phyloP scores from a whole-genome alignment of 2,329 filamentous ascomycete species.

The Piedraia hortae region DNA sequence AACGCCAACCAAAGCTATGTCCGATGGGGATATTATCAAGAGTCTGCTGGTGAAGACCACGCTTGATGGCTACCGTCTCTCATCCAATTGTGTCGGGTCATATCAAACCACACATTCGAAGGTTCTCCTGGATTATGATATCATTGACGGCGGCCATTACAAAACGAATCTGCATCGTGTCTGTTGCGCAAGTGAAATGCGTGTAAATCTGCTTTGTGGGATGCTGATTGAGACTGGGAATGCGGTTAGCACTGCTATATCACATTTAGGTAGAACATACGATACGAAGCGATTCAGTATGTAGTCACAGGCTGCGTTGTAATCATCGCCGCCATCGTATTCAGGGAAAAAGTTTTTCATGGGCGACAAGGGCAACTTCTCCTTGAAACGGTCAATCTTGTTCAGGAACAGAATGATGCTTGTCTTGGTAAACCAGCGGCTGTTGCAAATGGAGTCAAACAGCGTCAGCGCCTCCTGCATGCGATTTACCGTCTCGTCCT shows the following conservation, averaged over 20 bases:
- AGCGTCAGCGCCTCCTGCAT: conserved; percentile 46
- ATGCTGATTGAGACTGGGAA: conserved; percentile 55
- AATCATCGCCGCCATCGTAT: conserved; percentile 83
- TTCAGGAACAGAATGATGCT: conserved; percentile 47
- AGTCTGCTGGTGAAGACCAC: background rate
- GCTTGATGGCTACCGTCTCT: background rate
- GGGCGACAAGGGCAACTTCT: conserved; percentile 43
- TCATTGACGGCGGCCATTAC: conserved; percentile 99
- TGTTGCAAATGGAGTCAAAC: conserved; percentile 48
- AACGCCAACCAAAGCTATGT: conserved; percentile 1
- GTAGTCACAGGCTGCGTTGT: conserved; percentile 88
- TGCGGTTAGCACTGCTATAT: conserved; percentile 3
- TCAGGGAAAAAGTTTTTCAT: conserved; percentile 56
- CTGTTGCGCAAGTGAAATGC: conserved; percentile 94
- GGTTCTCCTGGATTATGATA: conserved; percentile 99
- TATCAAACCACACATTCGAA: conserved; percentile 88
- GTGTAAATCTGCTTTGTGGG: conserved; percentile 99
- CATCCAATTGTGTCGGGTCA: conserved; percentile 18
- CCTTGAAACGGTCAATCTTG: conserved; percentile 51
- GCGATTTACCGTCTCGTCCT: conserved; percentile 63
- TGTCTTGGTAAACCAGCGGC: conserved; percentile 44
- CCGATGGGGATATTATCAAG: background rate
- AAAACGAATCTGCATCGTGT: conserved; percentile 96
- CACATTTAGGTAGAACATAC: conserved; percentile 6
- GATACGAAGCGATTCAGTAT: conserved; percentile 89